Base-by-base conservation (phyloP, 768 basidiomycete genomes). In the Hydnomerulius pinastri region DNA sequence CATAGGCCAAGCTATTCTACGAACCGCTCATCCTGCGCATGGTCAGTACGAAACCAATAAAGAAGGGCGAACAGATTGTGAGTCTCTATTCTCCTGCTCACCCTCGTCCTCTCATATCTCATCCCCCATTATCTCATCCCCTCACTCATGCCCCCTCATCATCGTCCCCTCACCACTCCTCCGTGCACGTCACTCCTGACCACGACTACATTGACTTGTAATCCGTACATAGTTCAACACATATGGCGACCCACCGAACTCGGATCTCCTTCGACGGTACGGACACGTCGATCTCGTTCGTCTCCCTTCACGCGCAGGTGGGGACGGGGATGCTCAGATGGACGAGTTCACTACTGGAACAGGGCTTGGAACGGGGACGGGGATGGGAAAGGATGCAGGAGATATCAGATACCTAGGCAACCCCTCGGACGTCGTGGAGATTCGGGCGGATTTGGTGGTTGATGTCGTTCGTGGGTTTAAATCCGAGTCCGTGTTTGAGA, bases 221-320 rank as follows among this genome's bases (percentile, higher is more conserved):
- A 25, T 20, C 21, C 12, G 9, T 43, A 17, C 28, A 18, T 57
- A 95, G 92, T 93, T 86, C 82, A 98, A 98, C 67, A 98, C 96
- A 0, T 99, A 98, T 66, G 92, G 87, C 23, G 90, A 95, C 61
- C 86, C 83, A 2, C 92, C 96, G 5, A 98, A 98, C 63, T 82
- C 90, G 6, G 95, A 95, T 58, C 80, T 99, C 7, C 78, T 99
- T n/a, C 82, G 97, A 37, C 83, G 90, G 48, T 98, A 96, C 62
- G 97, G 97, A 1, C 90, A 98, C 61, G 86, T 96, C 46, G 97
- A 98, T 68, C 62, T 84, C 24, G 65, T 94, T 15, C 79, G 77
- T 8, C 64, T 87, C 13, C 70, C 78, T 0, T 56, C 74, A 18
- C 73, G 75, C 18, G 41, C 25, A 11, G 32, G 25, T 17, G 48